A percentile compares a stretch with the other conserved stretches of the same genome.
Evolutionary conservation across 371 early-diverging fungal genomes (phyloP).

Genomic region (Actinomortierella ambigua): DNA sequence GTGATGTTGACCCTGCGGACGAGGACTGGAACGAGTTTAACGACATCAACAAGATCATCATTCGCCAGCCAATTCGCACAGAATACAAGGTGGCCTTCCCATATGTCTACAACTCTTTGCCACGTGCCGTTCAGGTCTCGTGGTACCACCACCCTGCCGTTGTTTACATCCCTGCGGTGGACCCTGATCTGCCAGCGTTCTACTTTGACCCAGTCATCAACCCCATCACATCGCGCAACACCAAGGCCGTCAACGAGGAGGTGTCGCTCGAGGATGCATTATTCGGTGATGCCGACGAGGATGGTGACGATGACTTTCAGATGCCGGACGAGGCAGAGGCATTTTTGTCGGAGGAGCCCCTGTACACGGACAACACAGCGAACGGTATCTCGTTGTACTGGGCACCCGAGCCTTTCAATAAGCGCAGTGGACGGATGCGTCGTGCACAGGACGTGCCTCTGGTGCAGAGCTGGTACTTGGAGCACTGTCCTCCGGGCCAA

Average conservation of each 20-base stretch:
- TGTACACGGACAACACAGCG: constrained; percentile 92
- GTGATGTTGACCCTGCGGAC: constrained; percentile 94
- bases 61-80: constrained; percentile 96
- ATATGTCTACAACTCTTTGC: constrained; percentile 95
- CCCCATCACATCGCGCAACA: constrained; percentile 88
- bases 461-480: constrained; percentile 97
- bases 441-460: constrained; percentile 96
- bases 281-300: constrained; percentile 82
- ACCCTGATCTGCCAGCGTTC: constrained; percentile 96
- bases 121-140: constrained; percentile 89
- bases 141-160: constrained; percentile 95
- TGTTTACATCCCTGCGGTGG: constrained; percentile 89
- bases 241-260: constrained; percentile 57
- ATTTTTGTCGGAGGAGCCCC: constrained; percentile 78
- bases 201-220: constrained; percentile 97
- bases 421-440: constrained; percentile 90
- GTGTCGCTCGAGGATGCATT: constrained; percentile 82
- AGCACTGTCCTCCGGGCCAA: constrained; percentile 91
- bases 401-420: constrained; percentile 98
- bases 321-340: constrained; percentile 85
- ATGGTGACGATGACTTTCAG: constrained; percentile 71
- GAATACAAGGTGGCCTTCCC: constrained; percentile 99
- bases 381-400: constrained; percentile 93
- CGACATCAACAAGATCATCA: constrained; percentile 99
- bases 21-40: constrained; percentile 99